phyloP scores from a whole-genome alignment of 2,329 filamentous ascomycete genomes.

The Colletotrichum sansevieriae region DNA sequence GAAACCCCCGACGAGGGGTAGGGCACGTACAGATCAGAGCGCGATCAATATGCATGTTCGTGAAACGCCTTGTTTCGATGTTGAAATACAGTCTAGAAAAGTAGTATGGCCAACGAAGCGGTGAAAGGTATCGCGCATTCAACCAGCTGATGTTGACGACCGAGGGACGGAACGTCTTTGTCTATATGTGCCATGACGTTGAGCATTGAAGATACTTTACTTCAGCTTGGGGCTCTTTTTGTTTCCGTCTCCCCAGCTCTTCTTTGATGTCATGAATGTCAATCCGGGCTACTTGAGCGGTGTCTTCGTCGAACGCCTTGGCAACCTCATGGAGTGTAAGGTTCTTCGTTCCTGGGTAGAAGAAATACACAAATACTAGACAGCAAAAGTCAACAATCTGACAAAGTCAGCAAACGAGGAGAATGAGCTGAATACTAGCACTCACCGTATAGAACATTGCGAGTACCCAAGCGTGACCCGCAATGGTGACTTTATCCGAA shows the following conservation, averaged over 20 bases:
- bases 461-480: not conserved
- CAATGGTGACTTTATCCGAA: not conserved
- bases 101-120: too few relatives aligned
- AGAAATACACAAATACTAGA: not conserved
- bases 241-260: not conserved
- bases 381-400: slow-evolving; percentile 5
- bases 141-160: too few relatives aligned
- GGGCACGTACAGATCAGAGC: too few relatives aligned
- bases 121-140: too few relatives aligned
- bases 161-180: too few relatives aligned
- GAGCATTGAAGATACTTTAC: not conserved
- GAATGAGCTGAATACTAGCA: fast-evolving
- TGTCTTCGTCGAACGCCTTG: slow-evolving; percentile 4
- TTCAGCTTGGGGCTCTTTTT: not conserved
- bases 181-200: too few relatives aligned
- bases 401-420: not conserved
- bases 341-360: slow-evolving; percentile 5
- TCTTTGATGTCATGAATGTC: not conserved
- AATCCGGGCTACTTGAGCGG: not conserved
- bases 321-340: slow-evolving; percentile 12
- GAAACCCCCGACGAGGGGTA: slow-evolving; percentile 11
- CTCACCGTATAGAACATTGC: slow-evolving; percentile 9
- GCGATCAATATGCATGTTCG: not conserved
- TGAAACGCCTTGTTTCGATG: too few relatives aligned
- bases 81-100: too few relatives aligned